Conservation (phyloP, 768 basidiomycete genomes). For the Rhodotorula graminis region DNA sequence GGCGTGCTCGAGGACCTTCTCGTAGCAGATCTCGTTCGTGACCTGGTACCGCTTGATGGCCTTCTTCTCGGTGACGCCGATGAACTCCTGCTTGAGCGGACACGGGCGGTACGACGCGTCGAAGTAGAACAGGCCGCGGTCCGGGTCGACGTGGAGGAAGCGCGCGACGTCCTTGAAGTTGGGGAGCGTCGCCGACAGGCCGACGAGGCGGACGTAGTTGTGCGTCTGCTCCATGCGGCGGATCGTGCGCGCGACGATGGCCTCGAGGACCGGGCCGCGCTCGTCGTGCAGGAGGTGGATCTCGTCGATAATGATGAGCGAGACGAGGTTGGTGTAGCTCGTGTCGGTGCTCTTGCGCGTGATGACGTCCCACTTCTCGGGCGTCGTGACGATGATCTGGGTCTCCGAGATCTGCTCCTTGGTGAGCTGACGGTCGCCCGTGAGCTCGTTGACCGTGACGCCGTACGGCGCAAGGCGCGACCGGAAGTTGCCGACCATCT, state of each 20-base stretch:
- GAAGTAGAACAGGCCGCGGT: slow-evolving; percentile 93
- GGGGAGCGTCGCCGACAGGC: slow-evolving; percentile 93
- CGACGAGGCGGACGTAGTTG: slow-evolving; percentile 88
- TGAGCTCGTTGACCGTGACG: slow-evolving; percentile 87
- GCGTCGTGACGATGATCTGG: slow-evolving; percentile 96
- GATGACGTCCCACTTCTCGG: slow-evolving; percentile 99
- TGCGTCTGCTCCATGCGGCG: slow-evolving; percentile 88
- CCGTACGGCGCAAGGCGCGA: slow-evolving; percentile 65
- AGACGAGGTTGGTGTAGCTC: slow-evolving; percentile 91
- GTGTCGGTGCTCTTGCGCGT: slow-evolving; percentile 96
- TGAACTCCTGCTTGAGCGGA: slow-evolving; percentile 90
- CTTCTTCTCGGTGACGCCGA: slow-evolving; percentile 98
- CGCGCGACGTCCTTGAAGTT: slow-evolving; percentile 97
- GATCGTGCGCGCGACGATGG: slow-evolving; percentile 81
- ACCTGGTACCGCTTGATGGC: slow-evolving; percentile 97
- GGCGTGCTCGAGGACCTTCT: slow-evolving; percentile 87
- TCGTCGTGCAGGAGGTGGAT: slow-evolving; percentile 97
- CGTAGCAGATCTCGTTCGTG: slow-evolving; percentile 98
- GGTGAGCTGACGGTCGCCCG: slow-evolving; percentile 95
- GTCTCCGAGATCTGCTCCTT: slow-evolving; percentile 95
- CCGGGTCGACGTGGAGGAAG: slow-evolving; percentile 88
- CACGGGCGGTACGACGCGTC: slow-evolving; percentile 91
- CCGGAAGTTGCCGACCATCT: slow-evolving; percentile 94
- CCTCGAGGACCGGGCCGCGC: slow-evolving; percentile 92
- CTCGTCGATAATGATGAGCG: slow-evolving; percentile 95